Percentiles rank a stretch among this genome's conserved stretches.
These are phyloP conservation scores for Sporothrix humicola DNA, from an alignment of 2,329 filamentous ascomycete genomes.

Conservation along the genomic window DNA sequence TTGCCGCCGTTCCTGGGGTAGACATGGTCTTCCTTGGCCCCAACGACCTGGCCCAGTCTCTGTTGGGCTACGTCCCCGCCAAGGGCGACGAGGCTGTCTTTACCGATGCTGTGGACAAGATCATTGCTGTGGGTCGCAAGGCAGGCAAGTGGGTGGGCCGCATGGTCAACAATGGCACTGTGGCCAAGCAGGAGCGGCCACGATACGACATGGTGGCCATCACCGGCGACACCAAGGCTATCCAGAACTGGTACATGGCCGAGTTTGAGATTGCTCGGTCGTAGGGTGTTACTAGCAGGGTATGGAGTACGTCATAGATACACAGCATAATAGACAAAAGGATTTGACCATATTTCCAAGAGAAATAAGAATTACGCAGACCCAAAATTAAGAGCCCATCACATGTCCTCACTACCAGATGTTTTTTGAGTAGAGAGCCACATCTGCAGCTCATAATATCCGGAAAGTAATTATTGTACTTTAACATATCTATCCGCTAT, in stretches of 20 bases:
- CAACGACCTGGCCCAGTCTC: conserved; percentile 52
- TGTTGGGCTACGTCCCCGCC: conserved; percentile 54
- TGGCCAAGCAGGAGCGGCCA: conserved; percentile 48
- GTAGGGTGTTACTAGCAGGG: conserved; percentile 28
- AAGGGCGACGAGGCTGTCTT: conserved; percentile 56
- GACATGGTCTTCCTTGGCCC: conserved; percentile 55
- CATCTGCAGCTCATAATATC: too few species aligned
- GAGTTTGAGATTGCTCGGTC: conserved; percentile 50
- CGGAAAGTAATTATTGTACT: too few species aligned
- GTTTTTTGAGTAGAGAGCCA: too few species aligned
- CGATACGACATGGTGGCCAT: conserved; percentile 54
- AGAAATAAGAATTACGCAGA: too few species aligned
- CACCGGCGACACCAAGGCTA: conserved; percentile 53
- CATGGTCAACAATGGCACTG: conserved; percentile 53
- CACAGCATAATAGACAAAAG: background rate
- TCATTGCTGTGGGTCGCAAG: conserved; percentile 47
- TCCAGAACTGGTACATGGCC: conserved; percentile 56
- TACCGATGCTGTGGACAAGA: conserved; percentile 52
- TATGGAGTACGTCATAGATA: background rate
- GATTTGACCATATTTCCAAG: too few species aligned
- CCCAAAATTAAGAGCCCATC: too few species aligned
- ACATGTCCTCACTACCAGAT: too few species aligned
- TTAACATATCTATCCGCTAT: too few species aligned
- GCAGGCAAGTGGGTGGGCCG: conserved; percentile 59
- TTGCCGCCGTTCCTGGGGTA: conserved; percentile 50